These are phyloP conservation scores for Arctium minus DNA, from an alignment of 129 eudicot species.

Conservation along the genomic window DNA sequence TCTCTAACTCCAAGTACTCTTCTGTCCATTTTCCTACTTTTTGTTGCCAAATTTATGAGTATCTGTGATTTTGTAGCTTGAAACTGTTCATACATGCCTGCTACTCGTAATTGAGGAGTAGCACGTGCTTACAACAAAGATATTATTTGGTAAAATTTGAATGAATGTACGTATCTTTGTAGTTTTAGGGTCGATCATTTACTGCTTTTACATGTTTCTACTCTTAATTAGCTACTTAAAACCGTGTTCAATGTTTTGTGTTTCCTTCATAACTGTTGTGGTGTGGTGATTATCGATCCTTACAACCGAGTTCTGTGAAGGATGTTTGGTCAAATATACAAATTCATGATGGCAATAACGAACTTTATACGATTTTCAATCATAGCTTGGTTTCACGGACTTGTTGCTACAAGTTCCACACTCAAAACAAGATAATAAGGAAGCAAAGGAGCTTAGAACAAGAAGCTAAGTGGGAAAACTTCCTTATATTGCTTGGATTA, in stretches of 20 bases:
- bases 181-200: neutral
- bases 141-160: neutral
- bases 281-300: neutral
- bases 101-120: neutral
- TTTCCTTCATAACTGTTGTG: neutral
- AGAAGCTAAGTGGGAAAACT: too few species aligned
- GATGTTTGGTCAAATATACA: neutral
- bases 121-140: neutral
- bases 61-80: neutral
- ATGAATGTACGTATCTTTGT: neutral
- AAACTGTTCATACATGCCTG: neutral
- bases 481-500: too few species aligned
- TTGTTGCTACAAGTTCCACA: too few species aligned
- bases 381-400: neutral
- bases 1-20: slow-evolving; percentile 74
- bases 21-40: neutral
- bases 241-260: neutral
- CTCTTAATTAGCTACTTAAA: neutral
- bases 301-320: neutral
- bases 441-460: too few species aligned
- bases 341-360: too few species aligned
- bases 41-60: neutral
- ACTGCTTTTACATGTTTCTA: neutral
- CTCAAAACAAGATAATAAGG: too few species aligned
- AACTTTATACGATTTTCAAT: neutral